Evolutionary conservation across 2,329 filamentous ascomycete genomes (phyloP).

Genomic region (Aspergillus calidoustus): DNA sequence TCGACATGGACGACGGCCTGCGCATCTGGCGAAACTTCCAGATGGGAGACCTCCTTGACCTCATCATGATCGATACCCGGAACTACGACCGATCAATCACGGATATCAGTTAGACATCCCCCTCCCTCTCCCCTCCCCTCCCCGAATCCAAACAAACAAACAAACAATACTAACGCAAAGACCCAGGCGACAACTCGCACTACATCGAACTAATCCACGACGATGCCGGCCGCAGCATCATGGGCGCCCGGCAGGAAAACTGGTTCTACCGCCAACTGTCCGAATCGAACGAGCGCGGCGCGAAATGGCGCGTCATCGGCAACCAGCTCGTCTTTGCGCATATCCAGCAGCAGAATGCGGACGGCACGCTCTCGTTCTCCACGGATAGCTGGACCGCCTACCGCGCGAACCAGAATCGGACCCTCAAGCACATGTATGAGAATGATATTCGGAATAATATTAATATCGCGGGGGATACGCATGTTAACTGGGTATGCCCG

Average conservation of each 20-base stretch:
- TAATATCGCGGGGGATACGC: slow-evolving; percentile 72
- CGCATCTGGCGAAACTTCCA: slow-evolving; percentile 71
- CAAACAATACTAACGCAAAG: background rate
- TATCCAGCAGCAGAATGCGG: slow-evolving; percentile 6
- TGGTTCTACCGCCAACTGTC: slow-evolving; percentile 71
- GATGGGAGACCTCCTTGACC: slow-evolving; percentile 67
- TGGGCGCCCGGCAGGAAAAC: slow-evolving; percentile 73
- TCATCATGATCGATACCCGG: slow-evolving; percentile 71
- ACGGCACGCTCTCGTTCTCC: slow-evolving; percentile 13
- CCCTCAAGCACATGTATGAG: slow-evolving; percentile 67
- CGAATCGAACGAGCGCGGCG: slow-evolving; percentile 64
- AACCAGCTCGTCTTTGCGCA: slow-evolving; percentile 60
- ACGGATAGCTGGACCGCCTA: slow-evolving; percentile 70
- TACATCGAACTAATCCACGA: slow-evolving; percentile 68
- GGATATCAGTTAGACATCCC: slow-evolving; percentile 30
- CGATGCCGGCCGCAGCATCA: slow-evolving; percentile 69
- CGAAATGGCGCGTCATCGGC: slow-evolving; percentile 72
- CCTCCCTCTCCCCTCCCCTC: background rate
- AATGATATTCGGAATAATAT: slow-evolving; percentile 75
- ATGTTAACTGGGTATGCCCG: slow-evolving; percentile 72
- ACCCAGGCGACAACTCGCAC: slow-evolving; percentile 61
- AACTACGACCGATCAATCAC: slow-evolving; percentile 72
- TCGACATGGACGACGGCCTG: slow-evolving; percentile 71
- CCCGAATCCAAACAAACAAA: no score
- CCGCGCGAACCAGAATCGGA: slow-evolving; percentile 71